Base-by-base conservation (phyloP, 768 basidiomycete species). In the Tulasnella sp. region DNA sequence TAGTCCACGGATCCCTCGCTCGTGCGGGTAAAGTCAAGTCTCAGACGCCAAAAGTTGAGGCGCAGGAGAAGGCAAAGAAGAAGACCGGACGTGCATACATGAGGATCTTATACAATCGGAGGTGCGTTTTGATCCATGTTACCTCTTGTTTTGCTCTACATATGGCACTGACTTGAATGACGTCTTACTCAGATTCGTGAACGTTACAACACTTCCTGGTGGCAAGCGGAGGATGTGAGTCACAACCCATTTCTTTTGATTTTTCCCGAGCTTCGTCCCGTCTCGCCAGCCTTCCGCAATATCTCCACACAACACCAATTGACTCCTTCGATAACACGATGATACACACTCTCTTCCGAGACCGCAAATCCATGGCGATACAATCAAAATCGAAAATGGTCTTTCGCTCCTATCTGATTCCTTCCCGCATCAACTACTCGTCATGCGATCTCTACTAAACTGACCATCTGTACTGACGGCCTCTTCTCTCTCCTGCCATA, bases 381-480 rank as follows among this genome's bases (percentile, higher is more conserved):
- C 86, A 92, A 74, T 84, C 78, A 73, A 73, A 80, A 89, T 88
- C 85, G 80, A 75, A n/a, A 42, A 67, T 81, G 72, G 90, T 96
- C 92, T 93, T 93, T 93, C 92, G 91, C 92, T 93, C 90, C 91
- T 93, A 93, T 93, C 90, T 93, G 92, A 93, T 72, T 62, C 64
- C 63, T 67, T 54, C 59, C 55, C 66, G 54, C 62, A 60, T 54
- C 60, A 60, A 59, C 53, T 45, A 46, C 63, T 34, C 25, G 8
- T 45, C 29, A 46, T 5, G 41, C 17, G 15, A 17, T 19, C 31
- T 46, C n/a, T n/a, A n/a, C n/a, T n/a, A n/a, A n/a, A n/a, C n/a
- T n/a, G 22, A 30, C 52, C 64, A 29, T 44, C 41, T 46, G 53
- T 52, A 30, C 25, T 55, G 60, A 56, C 29, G 44, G 41, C 57